phyloP scores from a whole-genome alignment of 2,329 filamentous ascomycete genomes.

The Phialophora chinensis region DNA sequence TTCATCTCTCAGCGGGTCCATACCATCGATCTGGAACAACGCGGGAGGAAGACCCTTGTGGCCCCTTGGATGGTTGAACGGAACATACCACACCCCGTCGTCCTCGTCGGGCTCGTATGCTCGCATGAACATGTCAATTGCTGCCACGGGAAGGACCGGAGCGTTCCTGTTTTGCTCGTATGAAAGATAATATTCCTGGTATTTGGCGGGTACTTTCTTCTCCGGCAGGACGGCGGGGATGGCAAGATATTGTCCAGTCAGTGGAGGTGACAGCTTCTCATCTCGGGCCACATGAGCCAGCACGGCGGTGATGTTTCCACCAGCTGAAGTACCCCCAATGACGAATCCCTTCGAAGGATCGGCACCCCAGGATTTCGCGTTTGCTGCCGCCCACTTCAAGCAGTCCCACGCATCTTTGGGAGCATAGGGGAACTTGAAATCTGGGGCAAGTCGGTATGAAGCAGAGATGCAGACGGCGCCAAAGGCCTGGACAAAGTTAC shows the following conservation, averaged over 20 bases:
- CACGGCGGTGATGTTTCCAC: slow-evolving; percentile 46
- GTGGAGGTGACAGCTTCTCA: slow-evolving; percentile 46
- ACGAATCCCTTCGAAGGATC: slow-evolving; percentile 55
- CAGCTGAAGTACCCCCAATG: slow-evolving; percentile 58
- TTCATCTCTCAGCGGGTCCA: slow-evolving; percentile 42
- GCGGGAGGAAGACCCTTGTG: slow-evolving; percentile 41
- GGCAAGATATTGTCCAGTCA: slow-evolving; percentile 56
- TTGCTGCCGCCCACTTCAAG: slow-evolving; percentile 43
- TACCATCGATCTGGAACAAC: slow-evolving; percentile 41
- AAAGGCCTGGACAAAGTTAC: slow-evolving; percentile 38
- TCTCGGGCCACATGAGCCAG: slow-evolving; percentile 47
- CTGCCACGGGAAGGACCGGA: slow-evolving; percentile 44
- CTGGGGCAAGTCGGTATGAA: slow-evolving; percentile 38
- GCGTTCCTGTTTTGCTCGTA: slow-evolving; percentile 52
- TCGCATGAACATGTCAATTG: slow-evolving; percentile 41
- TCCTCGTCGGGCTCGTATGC: slow-evolving; percentile 36
- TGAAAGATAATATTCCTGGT: slow-evolving; percentile 41
- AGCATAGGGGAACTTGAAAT: slow-evolving; percentile 38
- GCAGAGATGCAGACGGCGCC: slow-evolving; percentile 35
- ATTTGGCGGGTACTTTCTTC: slow-evolving; percentile 48
- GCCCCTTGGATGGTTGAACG: slow-evolving; percentile 38
- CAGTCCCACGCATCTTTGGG: slow-evolving; percentile 38
- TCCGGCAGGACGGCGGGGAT: slow-evolving; percentile 48
- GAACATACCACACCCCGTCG: slow-evolving; percentile 31
- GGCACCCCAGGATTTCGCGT: slow-evolving; percentile 47